Percentiles rank a stretch among this genome's conserved stretches.
These are phyloP conservation scores for Pinus albicaulis DNA, from an alignment of 75 land plant genomes.

Conservation along the genomic window DNA sequence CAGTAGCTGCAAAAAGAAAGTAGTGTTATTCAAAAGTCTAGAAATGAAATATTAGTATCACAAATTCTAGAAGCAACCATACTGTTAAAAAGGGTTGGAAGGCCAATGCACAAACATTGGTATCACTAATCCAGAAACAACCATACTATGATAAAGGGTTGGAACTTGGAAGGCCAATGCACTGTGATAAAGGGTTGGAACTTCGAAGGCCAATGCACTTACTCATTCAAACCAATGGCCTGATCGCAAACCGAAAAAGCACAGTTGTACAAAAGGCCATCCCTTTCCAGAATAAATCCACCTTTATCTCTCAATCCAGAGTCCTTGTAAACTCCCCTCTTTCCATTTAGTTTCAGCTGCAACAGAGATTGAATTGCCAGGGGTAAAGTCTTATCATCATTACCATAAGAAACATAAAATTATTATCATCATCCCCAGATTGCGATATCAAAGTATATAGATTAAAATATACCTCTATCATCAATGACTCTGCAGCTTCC, in stretches of 20 bases:
- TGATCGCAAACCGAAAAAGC: conserved; percentile 63
- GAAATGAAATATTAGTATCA: background rate
- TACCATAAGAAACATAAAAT: no score
- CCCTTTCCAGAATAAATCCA: conserved; percentile 60
- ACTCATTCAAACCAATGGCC: conserved; percentile 57
- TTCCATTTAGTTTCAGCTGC: conserved; percentile 72
- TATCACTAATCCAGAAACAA: background rate
- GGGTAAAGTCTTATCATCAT: background rate
- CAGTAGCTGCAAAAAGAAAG: conserved; percentile 37
- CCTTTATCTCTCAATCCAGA: conserved; percentile 50
- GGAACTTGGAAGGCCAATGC: no score
- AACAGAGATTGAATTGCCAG: background rate
- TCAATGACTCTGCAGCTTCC: conserved; percentile 48
- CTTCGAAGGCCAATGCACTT: background rate
- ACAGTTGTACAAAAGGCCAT: conserved; percentile 75
- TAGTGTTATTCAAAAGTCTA: background rate
- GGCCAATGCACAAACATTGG: background rate
- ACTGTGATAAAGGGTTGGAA: conserved; percentile 4
- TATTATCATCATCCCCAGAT: background rate
- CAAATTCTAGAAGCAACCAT: background rate
- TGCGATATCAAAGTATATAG: background rate
- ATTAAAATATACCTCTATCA: conserved; percentile 40
- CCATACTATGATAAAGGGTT: background rate
- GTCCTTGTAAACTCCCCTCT: conserved; percentile 70
- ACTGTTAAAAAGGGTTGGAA: conserved; percentile 4